Percentiles rank a stretch among this genome's conserved stretches.
These are phyloP conservation scores for Aspergillus kassunensis DNA, from an alignment of 495 filamentous ascomycete species.

Conservation along the genomic window DNA sequence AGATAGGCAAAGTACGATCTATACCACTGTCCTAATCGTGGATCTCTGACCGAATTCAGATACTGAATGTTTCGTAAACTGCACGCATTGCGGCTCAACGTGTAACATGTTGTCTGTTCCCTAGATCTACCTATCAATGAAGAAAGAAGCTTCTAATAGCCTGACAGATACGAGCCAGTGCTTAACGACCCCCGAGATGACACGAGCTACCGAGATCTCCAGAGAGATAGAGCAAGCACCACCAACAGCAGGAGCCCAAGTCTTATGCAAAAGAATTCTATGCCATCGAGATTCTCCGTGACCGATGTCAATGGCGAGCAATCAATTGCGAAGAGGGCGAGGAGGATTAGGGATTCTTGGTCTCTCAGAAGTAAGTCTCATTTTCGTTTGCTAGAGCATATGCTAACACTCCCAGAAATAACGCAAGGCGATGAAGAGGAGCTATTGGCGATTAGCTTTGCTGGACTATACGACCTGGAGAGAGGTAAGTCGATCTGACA, in stretches of 20 bases:
- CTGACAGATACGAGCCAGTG: conserved; percentile 20
- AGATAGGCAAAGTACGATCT: conserved; percentile 17
- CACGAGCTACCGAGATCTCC: conserved; percentile 15
- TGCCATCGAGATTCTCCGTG: conserved; percentile 12
- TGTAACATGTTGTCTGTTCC: conserved; percentile 24
- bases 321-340: conserved; percentile 16
- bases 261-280: conserved; percentile 15
- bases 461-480: conserved; percentile 30
- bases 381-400: too few relatives aligned
- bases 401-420: conserved; percentile 18
- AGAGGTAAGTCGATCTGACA: conserved; percentile 19
- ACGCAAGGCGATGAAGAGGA: conserved; percentile 31
- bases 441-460: conserved; percentile 29
- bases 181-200: conserved; percentile 23
- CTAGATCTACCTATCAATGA: neutral
- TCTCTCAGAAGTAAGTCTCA: conserved; percentile 28
- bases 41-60: conserved; percentile 17
- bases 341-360: conserved; percentile 25
- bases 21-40: too few relatives aligned
- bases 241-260: conserved; percentile 21
- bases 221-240: conserved; percentile 14
- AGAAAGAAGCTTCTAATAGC: conserved; percentile 1
- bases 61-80: conserved; percentile 14
- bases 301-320: conserved; percentile 11
- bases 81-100: conserved; percentile 23